These are phyloP conservation scores for Aspergillus incahuasiensis DNA, from an alignment of 495 filamentous ascomycete genomes.

Conservation along the genomic window DNA sequence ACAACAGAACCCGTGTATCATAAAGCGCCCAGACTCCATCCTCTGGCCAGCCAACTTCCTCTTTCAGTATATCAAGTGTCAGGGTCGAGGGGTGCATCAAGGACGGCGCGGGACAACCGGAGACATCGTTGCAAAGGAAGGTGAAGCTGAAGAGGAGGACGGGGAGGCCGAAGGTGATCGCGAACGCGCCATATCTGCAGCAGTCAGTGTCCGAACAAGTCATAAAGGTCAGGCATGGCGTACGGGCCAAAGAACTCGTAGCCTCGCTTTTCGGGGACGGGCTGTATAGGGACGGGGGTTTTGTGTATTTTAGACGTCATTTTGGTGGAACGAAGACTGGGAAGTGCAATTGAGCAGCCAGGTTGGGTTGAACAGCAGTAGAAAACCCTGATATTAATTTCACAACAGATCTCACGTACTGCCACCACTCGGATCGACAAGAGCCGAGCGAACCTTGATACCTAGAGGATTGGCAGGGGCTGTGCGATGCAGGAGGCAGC, in stretches of 20 bases:
- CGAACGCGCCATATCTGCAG: constrained; percentile 65
- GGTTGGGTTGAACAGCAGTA: background rate
- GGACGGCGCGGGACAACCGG: constrained; percentile 88
- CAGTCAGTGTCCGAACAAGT: background rate
- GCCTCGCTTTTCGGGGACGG: constrained; percentile 47
- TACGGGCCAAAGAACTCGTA: constrained; percentile 91
- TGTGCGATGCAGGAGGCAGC: too few species aligned
- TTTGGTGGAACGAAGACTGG: background rate
- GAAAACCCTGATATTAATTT: too few species aligned
- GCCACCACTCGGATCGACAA: constrained; percentile 2
- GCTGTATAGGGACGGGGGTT: constrained; percentile 27
- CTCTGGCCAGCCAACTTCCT: constrained; percentile 73
- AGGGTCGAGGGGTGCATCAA: constrained; percentile 70
- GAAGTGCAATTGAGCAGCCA: background rate
- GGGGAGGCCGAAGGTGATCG: constrained; percentile 72
- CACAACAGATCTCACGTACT: too few species aligned
- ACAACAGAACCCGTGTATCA: constrained; percentile 54
- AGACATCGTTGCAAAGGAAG: constrained; percentile 87
- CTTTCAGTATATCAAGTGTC: constrained; percentile 63
- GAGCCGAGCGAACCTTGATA: background rate
- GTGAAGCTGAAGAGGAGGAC: constrained; percentile 66
- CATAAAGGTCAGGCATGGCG: constrained; percentile 34
- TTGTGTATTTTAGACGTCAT: constrained; percentile 32
- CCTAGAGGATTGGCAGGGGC: too few species aligned
- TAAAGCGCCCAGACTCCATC: constrained; percentile 60